These are phyloP conservation scores for Limnomonas spitsbergensis DNA, from an alignment of 139 green algal genomes.

Conservation along the genomic window DNA sequence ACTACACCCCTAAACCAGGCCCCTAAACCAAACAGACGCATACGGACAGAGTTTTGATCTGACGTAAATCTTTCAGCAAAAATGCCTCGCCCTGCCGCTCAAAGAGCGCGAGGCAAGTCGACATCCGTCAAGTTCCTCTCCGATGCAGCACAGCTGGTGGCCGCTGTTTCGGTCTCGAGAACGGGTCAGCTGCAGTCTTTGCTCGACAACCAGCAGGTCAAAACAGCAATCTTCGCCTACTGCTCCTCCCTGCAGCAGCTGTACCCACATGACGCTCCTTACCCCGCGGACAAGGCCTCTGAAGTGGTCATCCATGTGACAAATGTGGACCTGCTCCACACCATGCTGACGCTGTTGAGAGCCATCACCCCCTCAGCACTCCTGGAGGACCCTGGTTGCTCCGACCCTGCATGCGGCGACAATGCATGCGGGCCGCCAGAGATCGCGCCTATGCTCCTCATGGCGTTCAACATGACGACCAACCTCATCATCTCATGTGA, in stretches of 20 bases:
- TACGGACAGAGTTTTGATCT: too few species aligned
- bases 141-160: neutral
- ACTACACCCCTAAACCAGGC: too few species aligned
- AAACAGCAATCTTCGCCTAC: neutral
- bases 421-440: neutral
- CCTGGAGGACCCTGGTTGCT: too few species aligned
- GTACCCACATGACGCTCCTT: neutral
- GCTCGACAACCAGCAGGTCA: neutral
- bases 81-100: neutral
- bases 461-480: constrained; percentile 9
- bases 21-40: too few species aligned
- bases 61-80: neutral
- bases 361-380: too few species aligned
- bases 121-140: neutral
- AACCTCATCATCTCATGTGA: neutral
- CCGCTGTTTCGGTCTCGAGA: neutral
- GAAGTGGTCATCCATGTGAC: neutral
- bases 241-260: neutral
- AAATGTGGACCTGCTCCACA: too few species aligned
- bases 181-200: neutral
- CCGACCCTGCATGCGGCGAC: constrained; percentile 5
- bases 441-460: neutral
- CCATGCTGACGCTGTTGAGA: too few species aligned
- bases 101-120: constrained; percentile 1
- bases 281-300: neutral